These are phyloP conservation scores for Solanum ossicruentum DNA, from an alignment of 257 asterid species.

Conservation along the genomic window DNA sequence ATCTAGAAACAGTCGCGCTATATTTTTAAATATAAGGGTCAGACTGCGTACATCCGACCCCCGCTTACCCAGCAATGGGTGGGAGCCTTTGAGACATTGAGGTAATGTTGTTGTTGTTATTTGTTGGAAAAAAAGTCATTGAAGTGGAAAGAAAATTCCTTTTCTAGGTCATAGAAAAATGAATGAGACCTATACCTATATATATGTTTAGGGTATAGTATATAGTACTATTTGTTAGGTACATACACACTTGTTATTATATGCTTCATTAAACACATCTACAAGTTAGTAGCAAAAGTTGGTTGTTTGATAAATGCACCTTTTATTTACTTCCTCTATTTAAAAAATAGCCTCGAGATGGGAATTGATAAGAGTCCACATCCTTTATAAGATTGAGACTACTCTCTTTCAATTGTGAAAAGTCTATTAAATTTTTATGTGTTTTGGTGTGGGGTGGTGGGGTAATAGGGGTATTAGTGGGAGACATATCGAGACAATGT, in stretches of 20 bases:
- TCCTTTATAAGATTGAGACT: background rate
- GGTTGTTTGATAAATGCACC: background rate
- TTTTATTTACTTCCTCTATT: background rate
- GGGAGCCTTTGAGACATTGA: no score
- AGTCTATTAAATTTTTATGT: background rate
- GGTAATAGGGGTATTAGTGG: background rate
- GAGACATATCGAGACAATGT: background rate
- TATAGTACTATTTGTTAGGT: background rate
- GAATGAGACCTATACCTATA: background rate
- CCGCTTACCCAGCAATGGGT: no score
- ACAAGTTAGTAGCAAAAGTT: conserved; percentile 14
- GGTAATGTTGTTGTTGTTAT: background rate
- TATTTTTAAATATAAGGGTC: no score
- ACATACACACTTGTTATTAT: background rate
- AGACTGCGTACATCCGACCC: no score
- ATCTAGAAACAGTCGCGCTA: no score
- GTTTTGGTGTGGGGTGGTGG: background rate
- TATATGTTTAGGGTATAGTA: background rate
- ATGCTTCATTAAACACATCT: conserved; percentile 3
- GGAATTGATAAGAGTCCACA: background rate
- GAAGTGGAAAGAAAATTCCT: background rate
- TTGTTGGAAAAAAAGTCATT: background rate
- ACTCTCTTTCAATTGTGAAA: background rate
- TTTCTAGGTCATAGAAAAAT: background rate
- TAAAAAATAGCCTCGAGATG: background rate